Base-by-base conservation (phyloP, 2,329 filamentous ascomycete genomes). In the Xylaria digitata region DNA sequence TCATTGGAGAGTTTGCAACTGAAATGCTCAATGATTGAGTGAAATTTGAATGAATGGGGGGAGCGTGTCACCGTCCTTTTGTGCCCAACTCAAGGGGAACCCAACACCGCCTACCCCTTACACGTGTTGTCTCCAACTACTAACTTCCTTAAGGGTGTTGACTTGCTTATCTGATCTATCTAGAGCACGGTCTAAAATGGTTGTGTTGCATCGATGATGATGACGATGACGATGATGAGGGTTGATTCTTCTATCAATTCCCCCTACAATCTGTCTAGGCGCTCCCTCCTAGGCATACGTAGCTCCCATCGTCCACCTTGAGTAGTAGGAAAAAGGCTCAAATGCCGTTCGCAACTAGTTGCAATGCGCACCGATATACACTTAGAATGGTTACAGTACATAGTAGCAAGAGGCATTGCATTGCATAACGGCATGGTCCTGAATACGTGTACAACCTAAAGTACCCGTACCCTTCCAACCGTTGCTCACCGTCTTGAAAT, bases 391-490 rank as follows among this genome's bases (percentile, higher is more conserved):
- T 53, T 49, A 45, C 61, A 64, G 50, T 42, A 55, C 42, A 55
- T 55, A 43, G 53, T 43, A 43, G 53, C n/a, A 49, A 49, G 19
- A 63, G 43, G 65, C 58, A 57, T 67, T 67, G 58, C 61, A 68
- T 68, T 68, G 66, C 66, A 62, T 61, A 50, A 42, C 48, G 55
- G 53, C 42, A 61, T 48, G 46, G 59, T 49, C 46, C 43, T 54
- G 32, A 32, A 61, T 69, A 69, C 64, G 67, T 67, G 66, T 63
- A 63, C 66, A 66, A 50, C 40, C n/a, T 48, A 42, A 59, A 66
- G 63, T 53, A 60, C 61, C 59, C 55, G 66, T 50, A 54, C 58
- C 66, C 53, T 59, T 60, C 34, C 32, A 19, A 56, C 54, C 48
- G 53, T 17, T 63, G 59, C 55, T 67, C 65, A 67, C 65, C 65